Evolutionary conservation across 768 basidiomycete species (phyloP), one percentile per base, ranked within the genome.

Genomic region (Pleurotus djamor): DNA sequence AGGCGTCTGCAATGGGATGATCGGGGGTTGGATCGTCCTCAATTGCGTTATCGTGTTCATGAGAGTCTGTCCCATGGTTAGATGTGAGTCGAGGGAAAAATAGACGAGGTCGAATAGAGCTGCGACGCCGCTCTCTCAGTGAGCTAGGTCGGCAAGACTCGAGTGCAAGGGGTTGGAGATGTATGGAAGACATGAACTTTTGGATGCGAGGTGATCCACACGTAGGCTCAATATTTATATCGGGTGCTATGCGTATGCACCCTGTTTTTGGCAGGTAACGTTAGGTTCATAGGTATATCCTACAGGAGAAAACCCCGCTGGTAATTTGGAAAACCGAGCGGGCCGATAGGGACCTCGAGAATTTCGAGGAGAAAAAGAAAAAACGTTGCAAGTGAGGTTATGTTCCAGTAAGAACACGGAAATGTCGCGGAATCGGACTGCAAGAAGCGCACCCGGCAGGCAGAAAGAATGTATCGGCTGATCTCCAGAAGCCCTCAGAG

Each of bases 61-160:
- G 54, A 32, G 16, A 12, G 13, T 62, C 51, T 28, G 64, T 57
- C 44, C 61, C 48, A 37, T 61, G 38, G 4, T 48, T 36, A 7
- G 64, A 57, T 44, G 72, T 69, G 14, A 75, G 60, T 35, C 66
- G 65, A 34, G 74, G 71, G 28, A 75, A 65, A 34, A 69, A 57
- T 35, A 60, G 63, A 34, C 73, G 65, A 38, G 71, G 66, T 49
- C 70, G 69, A 59, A 75, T 67, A 51, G 75, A 76, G 64, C 77
- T 79, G 32, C 74, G 72, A 49, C 75, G 74, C 37, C 76, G 71
- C 51, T 69, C 75, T 60, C 76, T 71, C 33, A 76, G 69, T 50
- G 64, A 48, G 58, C 59, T 67, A 48, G 61, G 63, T 57, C 74
- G 69, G 66, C 72, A 78, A 47, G 75, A 66, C 52, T 77, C 76